Conservation (phyloP, 2,329 filamentous ascomycete species). For the Lecanicillium sp. region DNA sequence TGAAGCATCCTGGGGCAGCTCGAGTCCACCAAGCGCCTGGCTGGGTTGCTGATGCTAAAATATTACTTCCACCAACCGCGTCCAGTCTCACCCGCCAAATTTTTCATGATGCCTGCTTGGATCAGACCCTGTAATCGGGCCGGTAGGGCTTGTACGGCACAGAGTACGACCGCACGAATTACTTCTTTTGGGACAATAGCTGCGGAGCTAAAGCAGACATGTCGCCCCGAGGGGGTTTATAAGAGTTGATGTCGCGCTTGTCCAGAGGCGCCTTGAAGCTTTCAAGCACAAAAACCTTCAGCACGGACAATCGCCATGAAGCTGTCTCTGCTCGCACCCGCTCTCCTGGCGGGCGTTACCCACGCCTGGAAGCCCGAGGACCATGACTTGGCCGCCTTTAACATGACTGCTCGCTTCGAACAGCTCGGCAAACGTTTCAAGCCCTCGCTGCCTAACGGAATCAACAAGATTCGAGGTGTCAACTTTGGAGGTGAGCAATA, state of each 20-base stretch:
- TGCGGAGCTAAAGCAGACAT: too few relatives aligned
- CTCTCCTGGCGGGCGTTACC: constrained; percentile 18
- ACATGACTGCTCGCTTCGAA: constrained; percentile 26
- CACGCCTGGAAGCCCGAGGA: constrained; percentile 27
- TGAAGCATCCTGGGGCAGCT: neutral
- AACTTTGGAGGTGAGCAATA: constrained; percentile 45
- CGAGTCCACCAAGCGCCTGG: constrained; percentile 1
- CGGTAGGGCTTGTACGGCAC: too few relatives aligned
- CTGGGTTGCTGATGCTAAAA: constrained; percentile 7
- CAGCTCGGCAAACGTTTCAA: constrained; percentile 27
- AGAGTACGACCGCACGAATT: too few relatives aligned
- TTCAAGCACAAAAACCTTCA: neutral
- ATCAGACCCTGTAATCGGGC: constrained; percentile 10
- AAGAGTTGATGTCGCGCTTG: too few relatives aligned
- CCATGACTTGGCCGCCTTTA: constrained; percentile 27
- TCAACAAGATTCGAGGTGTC: constrained; percentile 44
- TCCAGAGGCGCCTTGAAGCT: too few relatives aligned
- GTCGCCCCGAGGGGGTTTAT: too few relatives aligned
- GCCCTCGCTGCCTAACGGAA: constrained; percentile 19
- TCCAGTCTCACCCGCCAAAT: neutral
- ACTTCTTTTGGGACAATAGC: neutral
- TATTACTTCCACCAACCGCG: constrained; percentile 12
- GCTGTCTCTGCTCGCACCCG: constrained; percentile 20
- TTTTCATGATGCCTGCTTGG: neutral
- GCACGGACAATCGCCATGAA: constrained; percentile 17